Base-by-base conservation (phyloP, 208 protist genomes). In the Phytomonas serpens region DNA sequence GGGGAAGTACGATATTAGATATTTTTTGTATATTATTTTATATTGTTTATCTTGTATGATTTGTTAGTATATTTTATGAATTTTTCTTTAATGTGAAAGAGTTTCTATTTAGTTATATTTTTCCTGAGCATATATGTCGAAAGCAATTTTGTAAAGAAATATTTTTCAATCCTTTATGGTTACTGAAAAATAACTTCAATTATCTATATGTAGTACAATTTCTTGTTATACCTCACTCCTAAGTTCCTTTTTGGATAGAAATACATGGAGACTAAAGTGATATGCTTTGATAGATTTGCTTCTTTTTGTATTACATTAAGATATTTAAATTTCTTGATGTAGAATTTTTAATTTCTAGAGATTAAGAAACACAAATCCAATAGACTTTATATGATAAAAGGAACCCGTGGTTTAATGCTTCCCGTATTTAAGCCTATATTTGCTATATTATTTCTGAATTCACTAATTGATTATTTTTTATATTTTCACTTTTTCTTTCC, bases 51-150 rank as follows among this genome's bases (percentile, higher is more conserved):
- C 16, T 62, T 52, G n/a, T 37, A 27, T 27, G 1, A 67, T 51
- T 62, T 67, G 63, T 23, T 67, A 67, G n/a, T 67, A 67, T 67
- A 27, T 67, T 61, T 62, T 52, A 66, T 0, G 16, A 67, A n/a
- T 66, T 67, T 57, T 67, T 67, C 27, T 23, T 67, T 19, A 67
- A 67, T 62, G 19, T 62, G 19, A 67, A 23, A 67, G 11, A 51
- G 23, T 67, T 62, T 7, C 27, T 19, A 51, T 23, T 62, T 62
- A 47, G 40, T 62, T 67, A 13, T 62, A 19, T 19, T 67, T 62
- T 62, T 34, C 23, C 14, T 62, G 38, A 47, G 63, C n/a, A 67
- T 5, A 67, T 67, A 1, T 52, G 23, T 62, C 6, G 38, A 61
- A 67, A 67, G 23, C 37, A 51, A 67, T 34, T 67, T 34, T 6